A percentile compares a stretch with the other conserved stretches of the same genome.
These are phyloP conservation scores for Coprinopsis cinerea DNA, from an alignment of 768 basidiomycete genomes.

Conservation along the genomic window DNA sequence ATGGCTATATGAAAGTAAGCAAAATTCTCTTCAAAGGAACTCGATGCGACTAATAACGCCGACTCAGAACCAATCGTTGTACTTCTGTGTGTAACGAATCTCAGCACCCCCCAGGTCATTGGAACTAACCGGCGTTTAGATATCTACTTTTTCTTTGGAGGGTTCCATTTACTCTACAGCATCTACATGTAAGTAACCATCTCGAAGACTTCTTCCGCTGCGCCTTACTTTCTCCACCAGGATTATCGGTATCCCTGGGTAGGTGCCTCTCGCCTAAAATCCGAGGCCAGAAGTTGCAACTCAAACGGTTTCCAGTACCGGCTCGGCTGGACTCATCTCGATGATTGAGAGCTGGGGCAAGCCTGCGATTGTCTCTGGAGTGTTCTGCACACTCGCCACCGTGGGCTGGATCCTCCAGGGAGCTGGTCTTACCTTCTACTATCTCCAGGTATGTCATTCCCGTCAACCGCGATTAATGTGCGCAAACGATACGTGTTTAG, in stretches of 20 bases:
- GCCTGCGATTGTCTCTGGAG: conserved; percentile 70
- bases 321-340: conserved; percentile 92
- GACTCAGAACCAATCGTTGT: conserved; percentile 81
- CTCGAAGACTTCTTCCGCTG: conserved; percentile 19
- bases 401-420: conserved; percentile 88
- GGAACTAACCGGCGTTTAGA: conserved; percentile 45
- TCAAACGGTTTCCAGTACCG: conserved; percentile 52
- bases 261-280: conserved; percentile 22
- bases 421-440: conserved; percentile 73
- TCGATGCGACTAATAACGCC: conserved; percentile 16
- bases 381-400: conserved; percentile 76
- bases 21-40: conserved; percentile 13
- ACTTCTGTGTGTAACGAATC: conserved; percentile 65
- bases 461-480: conserved; percentile 4
- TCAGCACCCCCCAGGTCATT: neutral
- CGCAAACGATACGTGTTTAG: conserved; percentile 5
- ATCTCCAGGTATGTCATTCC: conserved; percentile 52
- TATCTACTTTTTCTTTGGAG: conserved; percentile 94
- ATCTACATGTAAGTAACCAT: conserved; percentile 70
- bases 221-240: conserved; percentile 38
- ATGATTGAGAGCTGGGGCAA: conserved; percentile 76
- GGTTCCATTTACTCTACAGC: conserved; percentile 91
- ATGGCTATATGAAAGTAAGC: conserved; percentile 91
- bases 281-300: conserved; percentile 27
- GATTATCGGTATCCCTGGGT: conserved; percentile 92